A percentile compares a stretch with the other conserved stretches of the same genome.
Evolutionary conservation across 2,329 filamentous ascomycete species (phyloP).

Genomic region (Lecanoromycetidae sp.): DNA sequence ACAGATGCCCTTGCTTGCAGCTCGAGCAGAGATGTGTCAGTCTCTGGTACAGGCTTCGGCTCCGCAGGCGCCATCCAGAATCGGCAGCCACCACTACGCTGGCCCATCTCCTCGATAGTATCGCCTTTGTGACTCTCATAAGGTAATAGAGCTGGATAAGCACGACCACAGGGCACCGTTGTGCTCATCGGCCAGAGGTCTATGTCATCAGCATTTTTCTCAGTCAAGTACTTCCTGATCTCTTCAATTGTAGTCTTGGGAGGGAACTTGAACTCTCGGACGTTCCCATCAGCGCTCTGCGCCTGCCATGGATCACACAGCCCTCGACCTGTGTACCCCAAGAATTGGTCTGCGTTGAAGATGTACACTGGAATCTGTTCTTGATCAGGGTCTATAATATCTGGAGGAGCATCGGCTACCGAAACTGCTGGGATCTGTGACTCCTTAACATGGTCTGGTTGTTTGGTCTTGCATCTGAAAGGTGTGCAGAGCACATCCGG

Average conservation of each 20-base stretch:
- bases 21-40: background rate
- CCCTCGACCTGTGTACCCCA: constrained; percentile 10
- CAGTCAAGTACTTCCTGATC: constrained; percentile 30
- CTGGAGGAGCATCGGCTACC: background rate
- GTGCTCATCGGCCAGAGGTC: constrained; percentile 9
- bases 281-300: background rate
- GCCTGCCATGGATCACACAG: constrained; percentile 11
- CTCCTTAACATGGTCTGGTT: background rate
- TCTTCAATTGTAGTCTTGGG: constrained; percentile 21
- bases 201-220: constrained; percentile 14
- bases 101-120: constrained; percentile 3
- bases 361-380: constrained; percentile 5
- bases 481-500: constrained; percentile 7
- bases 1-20: background rate
- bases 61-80: constrained; percentile 9
- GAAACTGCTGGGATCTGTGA: background rate
- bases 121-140: constrained; percentile 3
- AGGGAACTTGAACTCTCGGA: constrained; percentile 8
- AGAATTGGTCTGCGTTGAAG: constrained; percentile 9
- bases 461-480: background rate
- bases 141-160: constrained; percentile 3
- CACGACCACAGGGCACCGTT: background rate
- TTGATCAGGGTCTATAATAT: background rate
- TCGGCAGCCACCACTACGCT: constrained; percentile 8
- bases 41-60: background rate